Base-by-base conservation (phyloP, 2,329 filamentous ascomycete genomes). In the Fusarium secorum region DNA sequence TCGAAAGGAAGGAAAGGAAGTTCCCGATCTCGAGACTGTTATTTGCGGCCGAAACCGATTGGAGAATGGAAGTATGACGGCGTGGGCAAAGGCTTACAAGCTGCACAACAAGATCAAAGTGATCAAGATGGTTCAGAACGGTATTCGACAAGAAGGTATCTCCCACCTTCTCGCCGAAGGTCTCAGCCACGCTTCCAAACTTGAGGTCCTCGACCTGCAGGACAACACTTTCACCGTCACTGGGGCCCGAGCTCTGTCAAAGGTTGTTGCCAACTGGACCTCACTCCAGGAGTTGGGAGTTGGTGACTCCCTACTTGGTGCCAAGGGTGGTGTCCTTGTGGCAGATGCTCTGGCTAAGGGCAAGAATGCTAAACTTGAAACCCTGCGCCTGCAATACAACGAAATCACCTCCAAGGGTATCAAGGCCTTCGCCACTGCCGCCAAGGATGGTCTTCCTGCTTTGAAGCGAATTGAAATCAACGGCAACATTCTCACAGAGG, bases 41-140 rank as follows among this genome's bases (percentile, higher is more conserved):
- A 93, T 98, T 78, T 99, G 96, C 81, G 96, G 96, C 44, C 93
- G 96, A 73, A 99, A 99, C 84, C 88, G 96, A 73, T 87, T 99
- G 53, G 96, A 99, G 84, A 97, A 95, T 77, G 96, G 95, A 74
- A 96, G 92, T 79, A 99, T 99, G 96, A 89, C 89, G 18, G 95
- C 95, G 1, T 99, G 96, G 96, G 94, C 95, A 44, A 92, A 91
- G 80, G 88, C 94, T 2, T 98, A 93, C 81, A 89, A 90, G 76
- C 90, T 95, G 63, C 94, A 98, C 79, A 90, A 88, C 72, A 91
- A 92, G 62, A 88, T 99, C 70, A 92, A 91, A 82, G 90, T 90
- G 64, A 89, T 99, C 74, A 97, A 95, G 86, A 98, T 99, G 96
- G 94, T 97, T 30, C 96, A 98, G 82, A 98, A 99, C 80, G 96